Percentiles rank a stretch among this genome's conserved stretches.
Evolutionary conservation across 2,329 filamentous ascomycete species (phyloP).

Genomic region (Ambrosiella xylebori): DNA sequence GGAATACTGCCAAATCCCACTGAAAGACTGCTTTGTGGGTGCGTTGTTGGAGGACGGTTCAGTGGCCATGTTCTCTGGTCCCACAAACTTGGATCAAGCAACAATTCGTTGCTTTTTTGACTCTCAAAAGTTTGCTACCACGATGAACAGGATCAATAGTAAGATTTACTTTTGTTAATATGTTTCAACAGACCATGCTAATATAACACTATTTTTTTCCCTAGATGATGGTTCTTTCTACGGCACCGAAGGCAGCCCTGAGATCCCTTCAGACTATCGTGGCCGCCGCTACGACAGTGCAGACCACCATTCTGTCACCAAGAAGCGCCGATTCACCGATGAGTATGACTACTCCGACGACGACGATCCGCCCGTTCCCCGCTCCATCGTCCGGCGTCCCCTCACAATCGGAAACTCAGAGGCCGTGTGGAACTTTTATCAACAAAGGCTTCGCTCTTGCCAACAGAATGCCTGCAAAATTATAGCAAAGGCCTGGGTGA

Average conservation of each 20-base stretch:
- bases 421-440: conserved; percentile 42
- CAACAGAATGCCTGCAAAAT: conserved; percentile 57
- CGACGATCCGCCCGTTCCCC: conserved; percentile 1
- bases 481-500: conserved; percentile 60
- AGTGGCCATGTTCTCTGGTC: conserved; percentile 28
- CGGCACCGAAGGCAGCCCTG: not conserved
- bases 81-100: conserved; percentile 23
- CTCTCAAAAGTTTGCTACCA: conserved; percentile 22
- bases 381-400: not conserved
- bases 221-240: not conserved
- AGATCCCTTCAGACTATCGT: not conserved
- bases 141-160: conserved; percentile 4
- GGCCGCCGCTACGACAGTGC: not conserved
- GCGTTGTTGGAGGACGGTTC: conserved; percentile 31
- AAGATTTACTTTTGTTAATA: not conserved
- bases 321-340: not conserved
- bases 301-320: not conserved
- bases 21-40: conserved; percentile 35
- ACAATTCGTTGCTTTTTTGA: conserved; percentile 31
- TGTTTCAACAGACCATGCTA: not conserved
- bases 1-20: conserved; percentile 34
- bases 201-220: not conserved
- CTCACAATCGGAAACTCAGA: conserved; percentile 36
- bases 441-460: conserved; percentile 43
- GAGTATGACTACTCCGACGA: conserved; percentile 3